Percentiles rank a stretch among this genome's conserved stretches.
These are phyloP conservation scores for Blastobotrys mokoenaii DNA, from an alignment of 805 yeast genomes.

Conservation along the genomic window DNA sequence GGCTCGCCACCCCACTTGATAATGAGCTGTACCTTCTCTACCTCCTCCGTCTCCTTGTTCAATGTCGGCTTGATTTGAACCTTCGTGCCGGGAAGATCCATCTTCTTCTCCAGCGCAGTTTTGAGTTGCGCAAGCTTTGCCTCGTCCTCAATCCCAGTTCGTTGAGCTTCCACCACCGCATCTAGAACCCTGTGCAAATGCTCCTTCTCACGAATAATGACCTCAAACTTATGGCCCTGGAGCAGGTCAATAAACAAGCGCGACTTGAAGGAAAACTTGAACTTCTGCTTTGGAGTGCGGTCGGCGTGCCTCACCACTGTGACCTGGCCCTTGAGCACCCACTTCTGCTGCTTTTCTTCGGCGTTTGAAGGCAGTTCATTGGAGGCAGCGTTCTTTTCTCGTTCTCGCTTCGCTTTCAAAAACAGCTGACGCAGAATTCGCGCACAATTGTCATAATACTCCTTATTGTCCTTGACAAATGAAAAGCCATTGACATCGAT, in stretches of 20 bases:
- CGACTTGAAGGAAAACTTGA: constrained; percentile 88
- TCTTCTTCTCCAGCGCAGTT: constrained; percentile 79
- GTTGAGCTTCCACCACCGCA: constrained; percentile 65
- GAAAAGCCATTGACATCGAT: constrained; percentile 98
- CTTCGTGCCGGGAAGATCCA: constrained; percentile 91
- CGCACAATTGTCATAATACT: constrained; percentile 79
- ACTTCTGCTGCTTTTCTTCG: constrained; percentile 72
- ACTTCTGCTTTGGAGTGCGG: constrained; percentile 96
- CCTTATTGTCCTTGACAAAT: constrained; percentile 85
- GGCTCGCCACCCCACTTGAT: constrained; percentile 99
- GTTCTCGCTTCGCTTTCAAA: constrained; percentile 42
- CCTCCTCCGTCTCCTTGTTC: constrained; percentile 46
- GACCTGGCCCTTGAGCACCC: constrained; percentile 93
- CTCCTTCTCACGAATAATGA: constrained; percentile 81
- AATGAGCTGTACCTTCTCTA: constrained; percentile 92
- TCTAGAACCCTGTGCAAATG: constrained; percentile 80
- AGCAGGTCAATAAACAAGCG: constrained; percentile 76
- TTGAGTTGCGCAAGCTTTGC: constrained; percentile 68
- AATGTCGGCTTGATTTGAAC: constrained; percentile 89
- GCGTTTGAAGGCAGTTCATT: constrained; percentile 36
- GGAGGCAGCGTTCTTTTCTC: constrained; percentile 23
- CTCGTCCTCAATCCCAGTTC: constrained; percentile 69
- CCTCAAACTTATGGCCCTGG: constrained; percentile 94
- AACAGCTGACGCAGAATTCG: constrained; percentile 69
- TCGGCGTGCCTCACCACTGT: constrained; percentile 94